Evolutionary conservation across 2,329 filamentous ascomycete genomes (phyloP).

Genomic region (Talaromyces sp.): DNA sequence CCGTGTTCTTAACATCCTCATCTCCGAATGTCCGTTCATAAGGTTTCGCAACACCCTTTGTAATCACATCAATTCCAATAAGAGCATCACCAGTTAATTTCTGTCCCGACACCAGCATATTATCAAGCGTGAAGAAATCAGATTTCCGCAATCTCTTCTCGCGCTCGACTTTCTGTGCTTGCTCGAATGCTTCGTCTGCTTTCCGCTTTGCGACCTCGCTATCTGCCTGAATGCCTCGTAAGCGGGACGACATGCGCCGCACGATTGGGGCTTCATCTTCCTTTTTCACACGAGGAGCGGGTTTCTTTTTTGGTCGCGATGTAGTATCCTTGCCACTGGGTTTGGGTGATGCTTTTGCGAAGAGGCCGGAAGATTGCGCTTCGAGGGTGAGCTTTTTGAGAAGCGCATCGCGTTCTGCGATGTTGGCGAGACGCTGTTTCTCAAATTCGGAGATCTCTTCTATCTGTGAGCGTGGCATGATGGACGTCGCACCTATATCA

Average conservation of each 20-base stretch:
- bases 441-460: constrained; percentile 78
- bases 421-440: constrained; percentile 78
- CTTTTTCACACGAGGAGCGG: constrained; percentile 31
- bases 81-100: constrained; percentile 67
- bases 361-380: constrained; percentile 66
- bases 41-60: constrained; percentile 67
- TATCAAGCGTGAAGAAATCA: constrained; percentile 67
- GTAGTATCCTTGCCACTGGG: neutral
- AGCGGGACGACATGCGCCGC: constrained; percentile 59
- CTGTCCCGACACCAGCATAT: constrained; percentile 76
- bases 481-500: neutral
- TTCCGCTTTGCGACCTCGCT: constrained; percentile 67
- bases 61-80: constrained; percentile 57
- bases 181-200: constrained; percentile 61
- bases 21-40: constrained; percentile 81
- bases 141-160: constrained; percentile 64
- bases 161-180: constrained; percentile 54
- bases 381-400: constrained; percentile 71
- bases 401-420: constrained; percentile 78
- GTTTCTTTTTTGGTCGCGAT: constrained; percentile 32
- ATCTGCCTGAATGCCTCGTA: constrained; percentile 62
- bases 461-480: constrained; percentile 29
- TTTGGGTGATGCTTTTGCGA: constrained; percentile 48
- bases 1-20: constrained; percentile 77
- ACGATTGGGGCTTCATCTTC: constrained; percentile 56